A percentile compares a stretch with the other conserved stretches of the same genome.
phyloP scores from a whole-genome alignment of 2,329 filamentous ascomycete genomes.

The Cryphonectria parasitica region DNA sequence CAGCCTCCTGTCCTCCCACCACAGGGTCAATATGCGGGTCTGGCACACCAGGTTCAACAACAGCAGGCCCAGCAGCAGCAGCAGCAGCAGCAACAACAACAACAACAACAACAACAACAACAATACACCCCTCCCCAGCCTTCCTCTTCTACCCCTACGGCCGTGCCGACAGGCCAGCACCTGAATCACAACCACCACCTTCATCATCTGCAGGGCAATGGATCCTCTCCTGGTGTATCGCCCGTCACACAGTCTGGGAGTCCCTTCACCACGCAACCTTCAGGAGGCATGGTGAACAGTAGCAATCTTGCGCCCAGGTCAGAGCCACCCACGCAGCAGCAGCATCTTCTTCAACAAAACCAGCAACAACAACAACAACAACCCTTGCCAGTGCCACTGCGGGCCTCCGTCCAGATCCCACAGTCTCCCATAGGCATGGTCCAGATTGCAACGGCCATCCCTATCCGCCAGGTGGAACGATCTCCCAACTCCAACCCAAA shows the following conservation, averaged over 20 bases:
- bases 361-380: not conserved
- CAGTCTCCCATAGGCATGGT: constrained; percentile 23
- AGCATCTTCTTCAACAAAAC: not conserved
- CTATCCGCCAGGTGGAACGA: constrained; percentile 28
- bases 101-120: constrained; percentile 15
- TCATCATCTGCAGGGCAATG: not conserved
- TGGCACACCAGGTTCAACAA: constrained; percentile 23
- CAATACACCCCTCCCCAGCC: constrained; percentile 16
- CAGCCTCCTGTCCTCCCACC: constrained; percentile 26
- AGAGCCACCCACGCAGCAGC: constrained; percentile 28
- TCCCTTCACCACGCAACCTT: constrained; percentile 21
- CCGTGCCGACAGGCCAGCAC: not conserved
- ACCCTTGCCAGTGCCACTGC: constrained; percentile 9
- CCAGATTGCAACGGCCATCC: constrained; percentile 28
- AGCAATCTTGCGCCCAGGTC: constrained; percentile 1
- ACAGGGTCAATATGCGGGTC: constrained; percentile 26
- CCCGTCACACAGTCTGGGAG: constrained; percentile 28
- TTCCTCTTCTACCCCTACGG: not conserved
- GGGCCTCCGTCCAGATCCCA: constrained; percentile 9
- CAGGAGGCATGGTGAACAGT: constrained; percentile 6
- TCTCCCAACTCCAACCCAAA: constrained; percentile 22
- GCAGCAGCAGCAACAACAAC: not conserved
- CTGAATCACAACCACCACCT: not conserved
- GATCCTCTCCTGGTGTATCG: constrained; percentile 27
- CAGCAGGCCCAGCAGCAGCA: constrained; percentile 17